A percentile compares a stretch with the other conserved stretches of the same genome.
These are phyloP conservation scores for Cryptosporidium xiaoi DNA, from an alignment of 169 alveolate species.

Conservation along the genomic window DNA sequence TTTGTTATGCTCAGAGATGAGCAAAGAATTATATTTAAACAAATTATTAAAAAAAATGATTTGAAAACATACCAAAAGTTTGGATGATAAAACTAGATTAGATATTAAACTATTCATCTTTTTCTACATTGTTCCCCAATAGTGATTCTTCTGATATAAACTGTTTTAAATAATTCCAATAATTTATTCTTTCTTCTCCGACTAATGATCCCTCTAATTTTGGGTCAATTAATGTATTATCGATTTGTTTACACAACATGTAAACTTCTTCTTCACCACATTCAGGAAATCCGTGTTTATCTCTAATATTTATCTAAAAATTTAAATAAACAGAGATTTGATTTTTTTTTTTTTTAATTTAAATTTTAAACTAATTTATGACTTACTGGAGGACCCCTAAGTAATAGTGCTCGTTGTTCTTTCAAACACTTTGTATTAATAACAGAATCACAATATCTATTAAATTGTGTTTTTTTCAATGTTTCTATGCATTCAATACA, in stretches of 20 bases:
- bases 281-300: slow-evolving; percentile 83
- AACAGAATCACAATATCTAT: slow-evolving; percentile 81
- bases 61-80: background rate
- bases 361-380: background rate
- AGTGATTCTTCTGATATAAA: slow-evolving; percentile 75
- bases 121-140: background rate
- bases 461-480: slow-evolving; percentile 80
- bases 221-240: slow-evolving; percentile 76
- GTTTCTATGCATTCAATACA: slow-evolving; percentile 77
- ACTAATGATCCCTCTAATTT: slow-evolving; percentile 83
- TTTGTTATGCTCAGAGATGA: slow-evolving; percentile 49
- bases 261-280: slow-evolving; percentile 80
- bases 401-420: slow-evolving; percentile 80
- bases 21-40: slow-evolving; percentile 57
- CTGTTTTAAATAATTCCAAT: slow-evolving; percentile 78
- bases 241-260: slow-evolving; percentile 79
- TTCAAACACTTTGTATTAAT: slow-evolving; percentile 81
- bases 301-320: slow-evolving; percentile 78
- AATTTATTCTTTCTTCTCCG: slow-evolving; percentile 79
- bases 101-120: slow-evolving; percentile 2
- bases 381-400: slow-evolving; percentile 83
- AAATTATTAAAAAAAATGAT: slow-evolving; percentile 8
- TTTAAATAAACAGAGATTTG: background rate
- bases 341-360: background rate
- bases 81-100: too few relatives aligned